Evolutionary conservation across 352 stramenopile genomes (phyloP).

Genomic region (Phytophthora sansomeana): DNA sequence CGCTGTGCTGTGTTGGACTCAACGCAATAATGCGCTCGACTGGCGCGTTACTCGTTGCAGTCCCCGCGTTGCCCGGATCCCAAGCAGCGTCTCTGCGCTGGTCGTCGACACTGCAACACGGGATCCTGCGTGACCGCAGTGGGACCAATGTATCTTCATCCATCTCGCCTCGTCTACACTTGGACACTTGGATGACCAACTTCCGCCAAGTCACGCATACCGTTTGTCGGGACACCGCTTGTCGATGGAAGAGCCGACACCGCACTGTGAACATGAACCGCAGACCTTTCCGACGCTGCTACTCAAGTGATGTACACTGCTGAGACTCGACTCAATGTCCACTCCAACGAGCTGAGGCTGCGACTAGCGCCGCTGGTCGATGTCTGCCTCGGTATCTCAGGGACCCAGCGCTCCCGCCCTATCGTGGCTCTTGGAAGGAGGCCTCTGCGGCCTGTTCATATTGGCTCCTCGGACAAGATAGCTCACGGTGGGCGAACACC

Average conservation of each 20-base stretch:
- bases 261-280: background rate
- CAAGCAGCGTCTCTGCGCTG: no score
- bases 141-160: conserved; percentile 24
- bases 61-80: no score
- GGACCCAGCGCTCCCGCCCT: conserved; percentile 19
- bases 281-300: no score
- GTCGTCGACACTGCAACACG: background rate
- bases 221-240: background rate
- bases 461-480: conserved; percentile 6
- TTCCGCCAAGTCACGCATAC: background rate
- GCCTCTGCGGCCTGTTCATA: conserved; percentile 3
- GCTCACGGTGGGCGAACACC: conserved; percentile 3
- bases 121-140: conserved; percentile 22
- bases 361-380: background rate
- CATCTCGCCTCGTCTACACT: conserved; percentile 8
- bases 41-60: background rate
- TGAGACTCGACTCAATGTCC: background rate
- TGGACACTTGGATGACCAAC: conserved; percentile 4
- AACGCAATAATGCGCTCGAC: background rate
- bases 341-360: background rate
- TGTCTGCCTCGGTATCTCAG: conserved; percentile 34
- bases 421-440: conserved; percentile 7
- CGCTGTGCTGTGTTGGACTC: background rate
- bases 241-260: background rate
- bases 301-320: no score